Evolutionary conservation across 1,284 basidiomycete species (phyloP), one percentile per base, ranked within the genome.

Genomic region (Puccinia polysora): DNA sequence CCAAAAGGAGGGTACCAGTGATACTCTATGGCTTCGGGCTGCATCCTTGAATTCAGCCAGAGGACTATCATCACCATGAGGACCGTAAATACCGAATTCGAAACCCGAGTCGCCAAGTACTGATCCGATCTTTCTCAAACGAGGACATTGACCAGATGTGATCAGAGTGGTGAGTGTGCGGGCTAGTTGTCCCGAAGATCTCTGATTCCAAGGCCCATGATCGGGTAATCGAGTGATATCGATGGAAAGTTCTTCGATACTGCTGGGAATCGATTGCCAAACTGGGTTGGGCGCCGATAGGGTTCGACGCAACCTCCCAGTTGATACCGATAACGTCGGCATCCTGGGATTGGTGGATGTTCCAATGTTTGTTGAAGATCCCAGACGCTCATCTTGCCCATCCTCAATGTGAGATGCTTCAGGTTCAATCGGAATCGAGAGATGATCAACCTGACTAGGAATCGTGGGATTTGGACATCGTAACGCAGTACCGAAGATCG

Each of bases 191-290:
- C 45, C 68, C 0, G 68, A 7, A 4, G 49, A 63, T 1, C 49
- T n/a, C 8, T 36, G 20, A 20, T 62, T 71, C 68, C 68, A 71
- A 15, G 68, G 58, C 23, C 68, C 68, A 63, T 71, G 68, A 23
- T 52, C 68, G 32, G 58, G n/a, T 18, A 71, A 23, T 6, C 68
- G 58, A 3, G 68, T 71, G 15, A 71, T 62, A 34, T 71, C 68
- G 14, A 71, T 62, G 1, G 68, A 71, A 36, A 71, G 56, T 38
- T 71, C 47, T 20, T 71, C 68, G 30, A 71, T 12, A 55, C 68
- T 71, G 23, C 23, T 52, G 3, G 68, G 68, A 50, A 71, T 71
- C 12, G 68, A 40, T 38, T 25, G 56, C 68, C 68, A 71, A n/a
- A 71, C 68, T 10, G 45, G 23, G 32, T 71, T 71, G 8, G 34